phyloP scores from a whole-genome alignment of 805 yeast species.

The Kodamaea neixiangensis region DNA sequence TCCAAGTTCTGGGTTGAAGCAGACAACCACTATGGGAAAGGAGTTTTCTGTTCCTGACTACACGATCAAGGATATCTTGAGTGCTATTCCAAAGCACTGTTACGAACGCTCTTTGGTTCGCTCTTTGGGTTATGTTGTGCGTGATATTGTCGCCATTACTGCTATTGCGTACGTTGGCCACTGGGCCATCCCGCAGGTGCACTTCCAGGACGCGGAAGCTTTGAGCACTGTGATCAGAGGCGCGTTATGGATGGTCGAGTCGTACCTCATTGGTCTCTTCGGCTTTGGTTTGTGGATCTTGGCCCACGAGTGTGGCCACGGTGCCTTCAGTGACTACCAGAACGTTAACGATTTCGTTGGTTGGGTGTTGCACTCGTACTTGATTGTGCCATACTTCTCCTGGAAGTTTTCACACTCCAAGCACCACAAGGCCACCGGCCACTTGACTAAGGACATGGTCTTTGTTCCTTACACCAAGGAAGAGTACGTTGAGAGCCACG shows the following conservation, averaged over 20 bases:
- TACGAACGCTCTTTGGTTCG: conserved; percentile 59
- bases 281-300: conserved; percentile 74
- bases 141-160: conserved; percentile 58
- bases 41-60: conserved; percentile 73
- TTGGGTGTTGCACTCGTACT: conserved; percentile 77
- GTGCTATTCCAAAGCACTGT: conserved; percentile 73
- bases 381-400: conserved; percentile 82
- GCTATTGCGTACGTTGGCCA: conserved; percentile 55
- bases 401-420: conserved; percentile 85
- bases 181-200: conserved; percentile 49
- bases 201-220: conserved; percentile 24
- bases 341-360: conserved; percentile 78
- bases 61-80: conserved; percentile 72
- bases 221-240: conserved; percentile 42
- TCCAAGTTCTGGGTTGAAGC: conserved; percentile 34
- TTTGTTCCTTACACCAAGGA: conserved; percentile 74
- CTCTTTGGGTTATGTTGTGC: conserved; percentile 64
- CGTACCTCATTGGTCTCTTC: conserved; percentile 59
- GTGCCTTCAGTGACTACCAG: conserved; percentile 75
- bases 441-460: conserved; percentile 79
- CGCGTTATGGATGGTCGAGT: conserved; percentile 59
- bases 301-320: conserved; percentile 93
- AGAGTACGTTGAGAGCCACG: conserved; percentile 46
- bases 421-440: conserved; percentile 91
- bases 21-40: conserved; percentile 63